Base-by-base conservation (phyloP, 495 filamentous ascomycete species). In the Hyaloscypha bicolor region DNA sequence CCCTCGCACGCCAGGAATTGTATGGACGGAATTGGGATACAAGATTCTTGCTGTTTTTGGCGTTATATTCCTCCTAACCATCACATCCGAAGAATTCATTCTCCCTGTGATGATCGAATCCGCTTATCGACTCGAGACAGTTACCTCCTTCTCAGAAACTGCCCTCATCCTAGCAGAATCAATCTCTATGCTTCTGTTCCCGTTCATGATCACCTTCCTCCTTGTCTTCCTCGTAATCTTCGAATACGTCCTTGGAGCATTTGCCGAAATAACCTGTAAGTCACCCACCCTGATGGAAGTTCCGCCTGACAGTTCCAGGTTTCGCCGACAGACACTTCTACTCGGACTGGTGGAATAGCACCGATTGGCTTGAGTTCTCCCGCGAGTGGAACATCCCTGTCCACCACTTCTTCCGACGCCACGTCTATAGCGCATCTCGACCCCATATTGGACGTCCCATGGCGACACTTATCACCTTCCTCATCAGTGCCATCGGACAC, bases 321-420 rank as follows among this genome's bases (percentile, higher is more conserved):
- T 98, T 98, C 72, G 94, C 91, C 25, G 94, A 98, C 76, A 87
- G 94, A 11, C 93, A 95, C 76, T 98, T 98, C 78, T 98, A 97
- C 78, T 89, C 90, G 31, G 94, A 98, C 81, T 98, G 94, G 94
- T 98, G 94, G 94, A 92, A 92, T 78, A 85, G 80, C 62, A 89
- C 87, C 65, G 89, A 92, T 80, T 92, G 93, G 94, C 89, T 99
- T 65, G 95, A 99, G 77, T 99, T 99, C 78, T 94, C 90, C 22
- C 85, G 95, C 63, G 93, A 98, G 80, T 99, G 95, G 95, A 99
- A 99, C 75, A 88, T 96, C 53, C 95, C 95, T 57, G 95, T 99
- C n/a, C 96, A 99, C 81, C 90, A 94, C 75, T 99, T 97, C 82
- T 88, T 99, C 70, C 88, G 95, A 9, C 87, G 95, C 14, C 95